A percentile compares a stretch with the other conserved stretches of the same genome.
phyloP scores from a whole-genome alignment of 2,329 filamentous ascomycete species.

The Coniella vitis region DNA sequence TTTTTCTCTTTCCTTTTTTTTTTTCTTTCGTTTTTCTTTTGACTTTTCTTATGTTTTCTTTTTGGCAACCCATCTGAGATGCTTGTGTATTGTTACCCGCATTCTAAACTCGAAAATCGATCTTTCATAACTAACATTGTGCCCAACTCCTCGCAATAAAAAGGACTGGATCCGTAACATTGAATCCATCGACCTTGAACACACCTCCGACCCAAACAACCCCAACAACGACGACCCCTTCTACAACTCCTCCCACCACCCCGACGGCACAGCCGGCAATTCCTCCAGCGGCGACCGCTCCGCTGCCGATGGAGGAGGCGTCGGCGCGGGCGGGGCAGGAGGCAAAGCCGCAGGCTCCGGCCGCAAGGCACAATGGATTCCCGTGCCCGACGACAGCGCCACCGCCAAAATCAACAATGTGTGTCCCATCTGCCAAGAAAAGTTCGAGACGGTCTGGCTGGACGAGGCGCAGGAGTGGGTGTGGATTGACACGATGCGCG shows the following conservation, averaged over 20 bases:
- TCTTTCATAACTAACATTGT: not conserved
- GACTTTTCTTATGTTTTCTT: no score
- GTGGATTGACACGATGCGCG: constrained; percentile 80
- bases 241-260: constrained; percentile 22
- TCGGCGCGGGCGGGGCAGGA: no score
- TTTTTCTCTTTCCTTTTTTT: not conserved
- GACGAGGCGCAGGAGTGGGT: constrained; percentile 95
- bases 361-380: constrained; percentile 63
- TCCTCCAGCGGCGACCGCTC: no score
- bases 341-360: constrained; percentile 22
- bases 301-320: no score
- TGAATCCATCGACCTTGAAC: constrained; percentile 67
- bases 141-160: not conserved
- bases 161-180: constrained; percentile 86
- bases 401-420: constrained; percentile 71
- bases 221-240: no score
- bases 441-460: constrained; percentile 86
- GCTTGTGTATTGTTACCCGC: no score
- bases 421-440: constrained; percentile 93
- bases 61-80: no score
- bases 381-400: constrained; percentile 71
- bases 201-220: constrained; percentile 26
- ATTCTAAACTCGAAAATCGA: no score
- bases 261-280: no score
- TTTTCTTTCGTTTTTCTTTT: no score